Evolutionary conservation across 2,329 filamentous ascomycete genomes (phyloP).

Genomic region (Aspergillus pseudotamarii): DNA sequence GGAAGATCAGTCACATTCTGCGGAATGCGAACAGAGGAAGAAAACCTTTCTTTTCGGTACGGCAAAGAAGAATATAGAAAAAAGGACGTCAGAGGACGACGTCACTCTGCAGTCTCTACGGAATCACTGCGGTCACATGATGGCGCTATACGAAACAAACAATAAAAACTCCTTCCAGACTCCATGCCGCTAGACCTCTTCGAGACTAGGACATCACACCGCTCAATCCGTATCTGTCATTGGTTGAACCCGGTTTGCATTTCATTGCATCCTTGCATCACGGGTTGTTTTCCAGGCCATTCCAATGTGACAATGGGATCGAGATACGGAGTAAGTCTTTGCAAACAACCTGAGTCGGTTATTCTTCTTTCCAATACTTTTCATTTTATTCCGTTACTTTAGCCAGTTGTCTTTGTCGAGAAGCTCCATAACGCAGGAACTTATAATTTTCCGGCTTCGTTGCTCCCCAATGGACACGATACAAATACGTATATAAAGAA

Average conservation of each 20-base stretch:
- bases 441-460: too few relatives aligned
- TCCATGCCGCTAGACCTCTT: not conserved
- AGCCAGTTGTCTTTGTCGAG: too few relatives aligned
- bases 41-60: not conserved
- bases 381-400: too few relatives aligned
- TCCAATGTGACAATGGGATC: not conserved
- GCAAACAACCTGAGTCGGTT: too few relatives aligned
- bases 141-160: not conserved
- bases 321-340: too few relatives aligned
- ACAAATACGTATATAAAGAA: too few relatives aligned
- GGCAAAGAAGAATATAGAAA: not conserved
- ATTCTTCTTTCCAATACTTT: too few relatives aligned
- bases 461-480: too few relatives aligned
- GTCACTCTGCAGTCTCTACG: slow-evolving; percentile 1
- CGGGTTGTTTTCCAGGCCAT: too few relatives aligned
- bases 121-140: not conserved
- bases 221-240: not conserved
- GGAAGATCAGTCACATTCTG: not conserved
- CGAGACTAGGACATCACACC: not conserved
- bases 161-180: not conserved
- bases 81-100: not conserved
- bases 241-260: not conserved
- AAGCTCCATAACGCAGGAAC: too few relatives aligned
- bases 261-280: not conserved
- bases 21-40: not conserved